phyloP scores from a whole-genome alignment of 2,329 filamentous ascomycete species.

The Aureobasidium lini region DNA sequence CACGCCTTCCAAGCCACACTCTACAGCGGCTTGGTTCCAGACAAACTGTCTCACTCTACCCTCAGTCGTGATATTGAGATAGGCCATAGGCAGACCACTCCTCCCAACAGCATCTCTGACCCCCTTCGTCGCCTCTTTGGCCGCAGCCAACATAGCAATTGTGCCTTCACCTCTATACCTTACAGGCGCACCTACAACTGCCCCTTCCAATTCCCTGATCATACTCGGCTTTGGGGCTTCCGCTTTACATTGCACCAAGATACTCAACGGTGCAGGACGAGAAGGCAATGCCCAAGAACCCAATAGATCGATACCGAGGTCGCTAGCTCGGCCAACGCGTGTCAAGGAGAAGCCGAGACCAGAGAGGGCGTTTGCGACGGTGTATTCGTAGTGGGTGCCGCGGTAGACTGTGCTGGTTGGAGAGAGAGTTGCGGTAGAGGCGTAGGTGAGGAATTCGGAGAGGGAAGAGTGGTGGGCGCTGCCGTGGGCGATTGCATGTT shows the following conservation, averaged over 20 bases:
- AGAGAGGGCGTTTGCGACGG: slow-evolving; percentile 48
- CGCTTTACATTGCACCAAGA: slow-evolving; percentile 62
- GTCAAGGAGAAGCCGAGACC: slow-evolving; percentile 57
- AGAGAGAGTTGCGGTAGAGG: slow-evolving; percentile 49
- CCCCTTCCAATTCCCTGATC: slow-evolving; percentile 71
- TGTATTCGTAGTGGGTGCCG: slow-evolving; percentile 75
- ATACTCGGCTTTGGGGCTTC: slow-evolving; percentile 48
- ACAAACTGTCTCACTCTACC: slow-evolving; percentile 60
- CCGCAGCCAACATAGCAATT: slow-evolving; percentile 63
- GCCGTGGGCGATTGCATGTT: slow-evolving; percentile 19
- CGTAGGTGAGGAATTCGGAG: slow-evolving; percentile 57
- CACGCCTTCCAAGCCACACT: slow-evolving; percentile 53
- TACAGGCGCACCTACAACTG: slow-evolving; percentile 63
- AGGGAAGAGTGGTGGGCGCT: slow-evolving; percentile 54
- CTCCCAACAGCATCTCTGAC: slow-evolving; percentile 63
- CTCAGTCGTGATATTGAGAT: slow-evolving; percentile 51
- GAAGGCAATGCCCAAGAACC: slow-evolving; percentile 59
- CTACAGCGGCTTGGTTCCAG: slow-evolving; percentile 61
- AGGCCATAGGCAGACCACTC: slow-evolving; percentile 65
- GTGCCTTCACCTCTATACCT: slow-evolving; percentile 62
- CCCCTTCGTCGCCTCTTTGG: slow-evolving; percentile 66
- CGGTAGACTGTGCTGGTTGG: slow-evolving; percentile 53
- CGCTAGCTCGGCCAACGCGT: slow-evolving; percentile 58
- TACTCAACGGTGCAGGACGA: slow-evolving; percentile 25
- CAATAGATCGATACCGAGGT: slow-evolving; percentile 67